A percentile compares a stretch with the other conserved stretches of the same genome.
These are phyloP conservation scores for Citeromyces matritensis DNA, from an alignment of 805 yeast genomes.

Conservation along the genomic window DNA sequence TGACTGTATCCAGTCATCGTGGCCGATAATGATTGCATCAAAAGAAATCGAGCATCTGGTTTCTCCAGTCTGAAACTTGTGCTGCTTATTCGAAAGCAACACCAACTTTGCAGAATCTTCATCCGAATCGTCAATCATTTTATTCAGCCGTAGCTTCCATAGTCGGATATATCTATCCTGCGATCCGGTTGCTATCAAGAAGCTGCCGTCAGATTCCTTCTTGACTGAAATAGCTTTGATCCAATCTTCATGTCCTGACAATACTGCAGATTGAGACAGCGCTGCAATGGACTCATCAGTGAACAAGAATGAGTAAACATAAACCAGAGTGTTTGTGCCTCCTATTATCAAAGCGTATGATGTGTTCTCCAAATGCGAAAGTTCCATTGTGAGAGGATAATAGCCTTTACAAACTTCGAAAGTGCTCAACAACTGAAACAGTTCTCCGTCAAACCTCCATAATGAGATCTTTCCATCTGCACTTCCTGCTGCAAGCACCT, in stretches of 20 bases:
- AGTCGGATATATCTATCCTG: conserved; percentile 86
- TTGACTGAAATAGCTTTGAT: conserved; percentile 58
- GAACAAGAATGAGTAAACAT: conserved; percentile 31
- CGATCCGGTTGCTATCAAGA: conserved; percentile 73
- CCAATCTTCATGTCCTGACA: conserved; percentile 97
- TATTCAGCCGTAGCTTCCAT: conserved; percentile 62
- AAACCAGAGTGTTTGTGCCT: conserved; percentile 45
- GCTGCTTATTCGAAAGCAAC: conserved; percentile 57
- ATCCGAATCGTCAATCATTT: conserved; percentile 29
- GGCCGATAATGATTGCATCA: conserved; percentile 94
- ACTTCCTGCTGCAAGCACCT: conserved; percentile 41
- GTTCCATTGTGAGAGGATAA: conserved; percentile 25
- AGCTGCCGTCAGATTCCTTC: conserved; percentile 29
- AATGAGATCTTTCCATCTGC: conserved; percentile 43
- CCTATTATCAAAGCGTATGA: conserved; percentile 50
- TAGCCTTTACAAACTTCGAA: conserved; percentile 28
- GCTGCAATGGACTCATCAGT: conserved; percentile 4
- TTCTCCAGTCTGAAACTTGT: conserved; percentile 29
- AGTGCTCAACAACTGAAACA: conserved; percentile 10
- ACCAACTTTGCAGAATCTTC: conserved; percentile 36
- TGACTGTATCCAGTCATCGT: conserved; percentile 93
- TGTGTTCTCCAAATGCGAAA: conserved; percentile 14
- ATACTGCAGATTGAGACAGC: conserved; percentile 27
- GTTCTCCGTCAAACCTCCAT: conserved; percentile 24
- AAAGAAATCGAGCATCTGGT: conserved; percentile 47